Evolutionary conservation across 139 green algal genomes (phyloP), one percentile per base, ranked within the genome.

Genomic region (Tetradesmus lagerheimii): DNA sequence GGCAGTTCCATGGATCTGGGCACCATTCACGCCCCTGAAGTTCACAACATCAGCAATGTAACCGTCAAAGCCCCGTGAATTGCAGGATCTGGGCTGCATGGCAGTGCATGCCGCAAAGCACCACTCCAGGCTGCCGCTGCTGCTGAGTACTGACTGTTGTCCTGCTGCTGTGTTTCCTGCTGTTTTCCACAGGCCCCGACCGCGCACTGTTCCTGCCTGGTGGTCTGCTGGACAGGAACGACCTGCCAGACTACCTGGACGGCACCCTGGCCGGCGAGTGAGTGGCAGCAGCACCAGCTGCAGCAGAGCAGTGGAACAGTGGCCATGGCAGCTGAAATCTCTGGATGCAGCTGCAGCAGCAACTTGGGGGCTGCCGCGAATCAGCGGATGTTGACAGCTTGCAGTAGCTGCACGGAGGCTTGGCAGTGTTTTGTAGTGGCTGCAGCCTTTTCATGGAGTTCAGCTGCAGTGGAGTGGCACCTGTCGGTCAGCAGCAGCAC

Each of bases 261-360:
- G 97, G 97, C 91, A 95, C 94, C 67, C 94, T 99, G 90, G 87
- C 97, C 79, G 97, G 97, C 84, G 97, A 99, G 96, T 98, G 91
- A 97, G 96, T 97, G 27, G 25, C 74, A n/a, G n/a, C 31, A 45
- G 11, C 11, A 5, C 79, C 20, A 25, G 1, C 20, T 20, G 23
- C 41, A 34, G n/a, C 16, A 62, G 75, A 79, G 15, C n/a, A 27
- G 5, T 50, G 53, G 50, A 1, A 53, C 2, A 23, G 1, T 47
- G 47, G 8, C 25, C 45, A 84, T n/a, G 67, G 27, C 31, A 38
- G n/a, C 64, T 20, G 5, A 11, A 38, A n/a, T n/a, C n/a, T n/a
- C n/a, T 39, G 2, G n/a, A 78, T 39, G 1, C 67, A 41, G 67
- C n/a, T 41, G 67, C 71, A 79, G 71, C 71, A 38, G 71, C 29